Evolutionary conservation across 2,329 filamentous ascomycete genomes (phyloP).

Genomic region (Trichoderma semiorbis): DNA sequence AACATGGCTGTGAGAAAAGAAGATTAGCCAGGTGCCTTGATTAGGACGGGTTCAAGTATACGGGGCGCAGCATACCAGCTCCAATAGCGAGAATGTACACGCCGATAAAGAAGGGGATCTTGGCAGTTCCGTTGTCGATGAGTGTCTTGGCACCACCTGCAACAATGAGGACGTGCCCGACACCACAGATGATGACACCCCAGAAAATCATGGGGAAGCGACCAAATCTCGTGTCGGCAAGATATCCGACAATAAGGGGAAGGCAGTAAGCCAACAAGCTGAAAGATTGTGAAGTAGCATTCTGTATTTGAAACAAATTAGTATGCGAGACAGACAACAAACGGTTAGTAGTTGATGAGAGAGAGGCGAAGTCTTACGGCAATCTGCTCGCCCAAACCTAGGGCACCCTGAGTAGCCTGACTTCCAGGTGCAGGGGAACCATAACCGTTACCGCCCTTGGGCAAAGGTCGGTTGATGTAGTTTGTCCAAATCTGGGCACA

Average conservation of each 20-base stretch:
- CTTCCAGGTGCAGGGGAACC: conserved; percentile 26
- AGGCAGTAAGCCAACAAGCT: conserved; percentile 55
- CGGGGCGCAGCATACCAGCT: conserved; percentile 41
- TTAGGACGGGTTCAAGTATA: background rate
- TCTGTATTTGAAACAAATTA: background rate
- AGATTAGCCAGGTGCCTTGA: background rate
- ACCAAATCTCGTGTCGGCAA: conserved; percentile 67
- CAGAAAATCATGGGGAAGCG: conserved; percentile 63
- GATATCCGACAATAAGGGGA: conserved; percentile 52
- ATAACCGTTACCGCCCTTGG: conserved; percentile 43
- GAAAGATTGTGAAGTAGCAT: conserved; percentile 44
- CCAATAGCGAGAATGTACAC: conserved; percentile 52
- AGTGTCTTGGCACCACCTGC: conserved; percentile 47
- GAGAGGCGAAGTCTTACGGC: background rate
- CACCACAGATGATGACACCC: background rate
- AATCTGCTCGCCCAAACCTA: conserved; percentile 48
- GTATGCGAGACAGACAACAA: background rate
- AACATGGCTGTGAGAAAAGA: conserved; percentile 38
- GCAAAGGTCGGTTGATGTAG: conserved; percentile 39
- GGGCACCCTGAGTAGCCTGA: conserved; percentile 53
- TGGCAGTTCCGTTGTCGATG: conserved; percentile 37
- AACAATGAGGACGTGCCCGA: background rate
- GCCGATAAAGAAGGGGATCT: conserved; percentile 46
- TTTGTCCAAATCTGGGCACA: background rate
- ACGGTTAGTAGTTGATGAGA: background rate